Evolutionary conservation across 768 basidiomycete genomes (phyloP), one percentile per base, ranked within the genome.

Genomic region (Collybia nuda): DNA sequence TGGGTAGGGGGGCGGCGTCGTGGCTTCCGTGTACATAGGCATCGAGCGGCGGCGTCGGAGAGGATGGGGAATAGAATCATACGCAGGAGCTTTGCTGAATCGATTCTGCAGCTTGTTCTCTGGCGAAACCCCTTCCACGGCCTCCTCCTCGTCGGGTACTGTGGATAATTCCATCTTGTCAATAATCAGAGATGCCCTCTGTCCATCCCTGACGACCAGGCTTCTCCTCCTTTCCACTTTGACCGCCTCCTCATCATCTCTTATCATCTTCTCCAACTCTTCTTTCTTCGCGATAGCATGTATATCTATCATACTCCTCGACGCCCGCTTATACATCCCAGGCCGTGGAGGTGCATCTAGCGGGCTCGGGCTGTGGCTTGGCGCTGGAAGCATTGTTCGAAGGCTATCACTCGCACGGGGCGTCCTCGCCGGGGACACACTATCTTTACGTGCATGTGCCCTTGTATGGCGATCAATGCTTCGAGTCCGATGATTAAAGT

Each of bases 1-100:
- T 15, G 85, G 85, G 58, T 88, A 90, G 0, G 88, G 86, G 1
- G 89, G 88, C 15, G 88, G 88, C 21, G 75, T 71, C 1, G 78
- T 70, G 12, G 77, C 67, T 3, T 79, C 75, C 42, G 70, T 81
- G 62, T 82, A 88, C 35, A 76, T 85, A 1, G 87, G 89, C 76
- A 90, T 79, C 28, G 89, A 90, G 17, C 82, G 77, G 24, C 79
- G 77, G n/a, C 84, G 74, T 24, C 80, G 78, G 17, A 85, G 62
- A 11, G 77, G 70, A 51, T 73, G 70, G 6, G 73, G 53, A 32
- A 56, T 56, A 40, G 62, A 56, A 19, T 74, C 73, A 53, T 72
- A 70, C 18, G 62, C 58, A 8, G 69, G 62, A 55, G 69, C 62
- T 59, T 64, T 58, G 50, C 67, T 67, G 15, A 65, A 48, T 26